Evolutionary conservation across 2,329 filamentous ascomycete genomes (phyloP), one percentile per base, ranked within the genome.

Genomic region (Xylariaceae sp.): DNA sequence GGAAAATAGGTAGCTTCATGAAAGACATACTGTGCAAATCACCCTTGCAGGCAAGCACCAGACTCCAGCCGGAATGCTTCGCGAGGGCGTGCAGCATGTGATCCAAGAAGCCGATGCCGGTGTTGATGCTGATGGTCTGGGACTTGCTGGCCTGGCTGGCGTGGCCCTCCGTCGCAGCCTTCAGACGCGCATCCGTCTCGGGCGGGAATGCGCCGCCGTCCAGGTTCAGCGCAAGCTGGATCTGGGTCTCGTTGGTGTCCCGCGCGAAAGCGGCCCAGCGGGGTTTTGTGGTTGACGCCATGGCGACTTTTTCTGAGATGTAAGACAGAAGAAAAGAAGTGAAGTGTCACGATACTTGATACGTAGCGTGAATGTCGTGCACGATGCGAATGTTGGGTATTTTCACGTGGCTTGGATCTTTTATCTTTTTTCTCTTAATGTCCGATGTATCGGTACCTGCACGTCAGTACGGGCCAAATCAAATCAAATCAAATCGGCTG

Each of bases 21-120:
- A 34, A 8, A 30, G 44, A 82, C 85, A 66, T 77, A 93, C 90
- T 96, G 79, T 96, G 89, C 56, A 97, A 78, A 77, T 99, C 94
- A 57, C 94, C 94, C 74, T 88, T 84, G 75, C 91, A 95, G 65
- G 85, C 81, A 59, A 99, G 79, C 37, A 86, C 86, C 68, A 99
- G 77, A 78, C 89, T 94, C 94, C 93, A 97, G 64, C 94, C 93
- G 4, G 89, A 87, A 77, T 99, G 94, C 77, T 99, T 97, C 54
- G 94, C 90, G 57, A 97, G 82, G 4, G 94, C 94, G 76, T 99
- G 94, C 54, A 97, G 83, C 93, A 99, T 97, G 80, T 99, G 94
- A 78, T 99, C 94, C 58, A 99, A 82, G 77, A 99, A 99, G 61
- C 94, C 94, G 74, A 99, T 96, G 65, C 94, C 94, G 0, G 93